phyloP scores from a whole-genome alignment of 306 rosid species.

The Dalbergia oliveri region DNA sequence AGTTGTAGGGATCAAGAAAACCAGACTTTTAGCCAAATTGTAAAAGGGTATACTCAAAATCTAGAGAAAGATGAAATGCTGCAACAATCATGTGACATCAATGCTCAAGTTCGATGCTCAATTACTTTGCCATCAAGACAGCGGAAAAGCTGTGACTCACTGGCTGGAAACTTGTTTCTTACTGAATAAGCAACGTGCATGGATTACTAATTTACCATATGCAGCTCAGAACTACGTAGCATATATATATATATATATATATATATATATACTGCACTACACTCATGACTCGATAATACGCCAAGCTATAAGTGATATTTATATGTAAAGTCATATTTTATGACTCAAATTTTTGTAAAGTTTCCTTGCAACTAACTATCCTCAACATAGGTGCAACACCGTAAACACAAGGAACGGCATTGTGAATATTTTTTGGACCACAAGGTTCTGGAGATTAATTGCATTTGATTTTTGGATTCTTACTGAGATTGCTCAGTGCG shows the following conservation, averaged over 20 bases:
- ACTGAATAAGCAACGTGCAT: slow-evolving; percentile 15
- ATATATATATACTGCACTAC: not conserved
- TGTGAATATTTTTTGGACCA: not conserved
- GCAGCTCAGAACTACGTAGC: not conserved
- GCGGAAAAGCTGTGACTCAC: slow-evolving; percentile 18
- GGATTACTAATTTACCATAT: not conserved
- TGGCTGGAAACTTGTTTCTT: slow-evolving; percentile 11
- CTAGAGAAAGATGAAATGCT: slow-evolving; percentile 23
- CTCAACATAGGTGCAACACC: too few relatives aligned
- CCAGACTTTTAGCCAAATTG: not conserved
- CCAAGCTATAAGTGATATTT: slow-evolving; percentile 8
- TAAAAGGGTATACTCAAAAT: slow-evolving; percentile 1
- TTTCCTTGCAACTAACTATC: too few relatives aligned
- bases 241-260: not conserved
- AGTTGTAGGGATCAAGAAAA: slow-evolving; percentile 10
- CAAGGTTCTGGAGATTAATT: too few relatives aligned
- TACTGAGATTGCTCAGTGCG: too few relatives aligned
- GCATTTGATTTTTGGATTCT: too few relatives aligned
- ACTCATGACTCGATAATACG: not conserved
- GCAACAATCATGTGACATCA: slow-evolving; percentile 27
- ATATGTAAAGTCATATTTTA: too few relatives aligned
- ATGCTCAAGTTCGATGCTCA: slow-evolving; percentile 21
- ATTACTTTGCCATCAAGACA: slow-evolving; percentile 33
- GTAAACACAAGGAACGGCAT: not conserved
- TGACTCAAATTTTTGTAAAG: too few relatives aligned